These are phyloP conservation scores for Liquidambar formosana DNA, from an alignment of 164 flowering plant genomes.

Conservation along the genomic window DNA sequence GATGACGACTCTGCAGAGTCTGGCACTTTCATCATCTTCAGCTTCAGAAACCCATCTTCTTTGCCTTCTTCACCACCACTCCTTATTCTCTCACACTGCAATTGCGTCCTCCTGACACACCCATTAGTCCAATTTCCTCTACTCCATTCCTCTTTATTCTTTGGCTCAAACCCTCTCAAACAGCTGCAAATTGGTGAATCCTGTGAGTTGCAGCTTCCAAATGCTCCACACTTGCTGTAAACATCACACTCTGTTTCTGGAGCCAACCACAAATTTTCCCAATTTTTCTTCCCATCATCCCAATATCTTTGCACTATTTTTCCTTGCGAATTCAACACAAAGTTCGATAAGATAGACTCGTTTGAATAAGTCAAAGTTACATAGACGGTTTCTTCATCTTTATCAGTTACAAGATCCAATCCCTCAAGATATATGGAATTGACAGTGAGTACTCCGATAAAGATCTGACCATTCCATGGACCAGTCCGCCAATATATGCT, in stretches of 20 bases:
- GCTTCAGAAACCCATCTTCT: constrained; percentile 36
- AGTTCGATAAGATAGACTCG: not conserved
- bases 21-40: constrained; percentile 41
- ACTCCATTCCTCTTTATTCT: constrained; percentile 30
- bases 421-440: constrained; percentile 18
- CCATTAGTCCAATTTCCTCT: constrained; percentile 40
- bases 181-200: constrained; percentile 30
- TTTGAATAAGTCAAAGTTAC: not conserved
- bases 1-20: constrained; percentile 26
- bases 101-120: constrained; percentile 31
- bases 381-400: not conserved
- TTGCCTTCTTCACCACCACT: constrained; percentile 9
- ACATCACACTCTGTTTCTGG: constrained; percentile 24
- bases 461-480: constrained; percentile 25
- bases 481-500: constrained; percentile 34
- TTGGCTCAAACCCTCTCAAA: constrained; percentile 38
- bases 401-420: constrained; percentile 1
- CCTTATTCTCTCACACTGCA: constrained; percentile 32
- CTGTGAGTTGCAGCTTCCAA: constrained; percentile 20
- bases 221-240: constrained; percentile 34
- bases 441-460: too few species aligned
- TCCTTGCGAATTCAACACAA: constrained; percentile 16
- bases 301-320: not conserved
- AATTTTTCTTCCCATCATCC: constrained; percentile 2
- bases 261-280: constrained; percentile 20